Percentiles rank a stretch among this genome's conserved stretches.
Conservation (phyloP, 176 grass and related monocot genomes). For the Musa beccarii region DNA sequence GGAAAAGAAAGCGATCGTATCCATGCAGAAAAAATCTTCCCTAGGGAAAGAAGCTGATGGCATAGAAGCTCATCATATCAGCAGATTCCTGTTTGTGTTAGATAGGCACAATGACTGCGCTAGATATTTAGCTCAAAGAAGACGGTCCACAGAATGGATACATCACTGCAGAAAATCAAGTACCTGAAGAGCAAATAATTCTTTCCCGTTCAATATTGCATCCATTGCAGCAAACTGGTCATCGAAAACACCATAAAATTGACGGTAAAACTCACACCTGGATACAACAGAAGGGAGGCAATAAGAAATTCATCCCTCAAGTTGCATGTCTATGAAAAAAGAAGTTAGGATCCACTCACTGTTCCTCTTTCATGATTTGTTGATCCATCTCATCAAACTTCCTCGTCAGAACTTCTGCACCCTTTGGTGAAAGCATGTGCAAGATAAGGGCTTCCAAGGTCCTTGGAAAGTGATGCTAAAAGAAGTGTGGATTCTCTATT, state of each 20-base stretch:
- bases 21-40: not conserved
- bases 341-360: conserved; percentile 31
- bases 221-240: conserved; percentile 79
- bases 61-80: no score
- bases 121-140: not conserved
- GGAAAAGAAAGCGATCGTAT: not conserved
- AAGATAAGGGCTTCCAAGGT: conserved; percentile 72
- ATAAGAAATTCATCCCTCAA: conserved; percentile 14
- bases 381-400: conserved; percentile 91
- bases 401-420: conserved; percentile 89
- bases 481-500: not conserved
- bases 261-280: conserved; percentile 68
- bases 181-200: conserved; percentile 86
- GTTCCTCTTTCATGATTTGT: conserved; percentile 62
- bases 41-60: not conserved
- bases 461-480: conserved; percentile 79
- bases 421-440: conserved; percentile 62
- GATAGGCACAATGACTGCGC: not conserved
- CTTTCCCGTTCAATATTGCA: conserved; percentile 70
- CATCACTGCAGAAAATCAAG: not conserved
- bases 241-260: conserved; percentile 74
- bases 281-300: not conserved
- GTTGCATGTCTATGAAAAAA: not conserved
- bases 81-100: no score
- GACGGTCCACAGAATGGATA: not conserved